phyloP scores from a whole-genome alignment of 768 basidiomycete genomes.

The Pholiota molesta region DNA sequence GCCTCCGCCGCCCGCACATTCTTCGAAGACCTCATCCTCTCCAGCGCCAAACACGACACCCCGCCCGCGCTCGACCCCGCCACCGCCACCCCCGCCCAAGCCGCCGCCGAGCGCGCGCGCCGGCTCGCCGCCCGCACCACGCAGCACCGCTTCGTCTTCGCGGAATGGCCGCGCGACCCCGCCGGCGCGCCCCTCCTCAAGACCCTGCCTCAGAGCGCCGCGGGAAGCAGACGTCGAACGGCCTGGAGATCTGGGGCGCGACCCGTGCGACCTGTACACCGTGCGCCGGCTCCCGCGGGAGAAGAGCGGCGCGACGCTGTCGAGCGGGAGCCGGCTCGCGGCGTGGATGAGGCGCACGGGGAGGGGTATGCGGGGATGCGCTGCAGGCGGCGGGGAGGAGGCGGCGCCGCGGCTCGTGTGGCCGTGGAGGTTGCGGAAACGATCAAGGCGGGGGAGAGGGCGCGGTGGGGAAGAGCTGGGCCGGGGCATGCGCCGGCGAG shows the following conservation, averaged over 20 bases:
- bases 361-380: conserved; percentile 37
- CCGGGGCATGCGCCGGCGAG: not conserved
- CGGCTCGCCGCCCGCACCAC: not conserved
- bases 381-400: conserved; percentile 39
- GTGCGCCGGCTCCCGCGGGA: conserved; percentile 27
- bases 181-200: conserved; percentile 24
- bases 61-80: not conserved
- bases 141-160: conserved; percentile 27
- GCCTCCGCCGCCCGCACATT: not conserved
- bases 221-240: conserved; percentile 37
- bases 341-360: conserved; percentile 37
- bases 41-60: not conserved
- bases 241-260: conserved; percentile 42
- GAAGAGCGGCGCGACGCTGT: conserved; percentile 18
- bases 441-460: conserved; percentile 22
- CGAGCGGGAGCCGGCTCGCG: conserved; percentile 38
- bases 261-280: conserved; percentile 45
- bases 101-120: not conserved
- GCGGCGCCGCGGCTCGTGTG: conserved; percentile 32
- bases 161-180: conserved; percentile 36
- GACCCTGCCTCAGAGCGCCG: conserved; percentile 1
- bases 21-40: not conserved
- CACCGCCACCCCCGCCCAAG: not conserved
- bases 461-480: not conserved
- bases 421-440: conserved; percentile 30